Evolutionary conservation across 192 early-diverging fungal species (phyloP), one percentile per base, ranked within the genome.

Genomic region (Paraglomus brasilianum): DNA sequence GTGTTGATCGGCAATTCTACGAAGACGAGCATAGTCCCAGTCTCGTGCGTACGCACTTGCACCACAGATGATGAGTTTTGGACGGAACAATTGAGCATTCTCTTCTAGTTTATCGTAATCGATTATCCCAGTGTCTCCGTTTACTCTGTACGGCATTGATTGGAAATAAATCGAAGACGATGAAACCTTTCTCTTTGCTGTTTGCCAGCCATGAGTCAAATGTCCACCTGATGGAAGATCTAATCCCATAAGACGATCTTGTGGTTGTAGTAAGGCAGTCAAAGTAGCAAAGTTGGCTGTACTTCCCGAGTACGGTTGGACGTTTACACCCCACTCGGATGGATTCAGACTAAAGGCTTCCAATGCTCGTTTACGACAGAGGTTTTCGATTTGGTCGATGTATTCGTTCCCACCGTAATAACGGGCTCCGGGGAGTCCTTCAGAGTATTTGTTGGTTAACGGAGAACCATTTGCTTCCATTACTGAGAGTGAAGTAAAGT

Each of bases 101-200:
- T 88, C 85, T 84, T 98, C 95, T 61, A 99, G 87, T 46, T 88
- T 84, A 80, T 98, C 91, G 74, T 98, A 97, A 82, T 99, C 95
- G 70, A 99, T 83, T 61, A 89, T 74, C 68, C 98, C 98, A 63
- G 92, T 97, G 62, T 82, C 78, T 39, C 75, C 42, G 81, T 96
- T 88, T 36, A 98, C 93, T 77, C 95, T 95, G 86, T 99, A 99
- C 58, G 96, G 95, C 86, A 99, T 89, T 42, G 95, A 97, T 82
- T 96, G 93, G 83, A 98, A 99, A 91, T 97, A 98, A 85, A 99
- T 98, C 43, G 98, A 97, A 73, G 95, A 96, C 51, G 95, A 90
- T 39, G 96, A 98, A 74, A 99, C 93, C 93, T 98, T 99, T 89
- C 98, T 99, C 89, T 99, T 99, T 85, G 92, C 90, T 19, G 98